These are phyloP conservation scores for Fomitiporia mediterranea DNA, from an alignment of 1,284 basidiomycete species.

Conservation along the genomic window DNA sequence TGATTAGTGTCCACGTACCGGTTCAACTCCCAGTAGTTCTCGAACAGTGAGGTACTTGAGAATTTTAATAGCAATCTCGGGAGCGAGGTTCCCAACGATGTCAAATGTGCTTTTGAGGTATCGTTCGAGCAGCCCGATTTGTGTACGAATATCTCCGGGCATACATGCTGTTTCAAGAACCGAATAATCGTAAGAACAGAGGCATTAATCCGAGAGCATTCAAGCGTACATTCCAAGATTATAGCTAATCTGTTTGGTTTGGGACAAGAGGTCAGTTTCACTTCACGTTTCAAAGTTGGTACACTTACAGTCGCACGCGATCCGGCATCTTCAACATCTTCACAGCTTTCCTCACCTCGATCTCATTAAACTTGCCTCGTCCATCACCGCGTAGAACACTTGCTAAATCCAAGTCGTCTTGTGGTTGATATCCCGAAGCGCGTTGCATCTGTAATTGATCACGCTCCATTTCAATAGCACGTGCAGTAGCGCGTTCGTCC, in stretches of 20 bases:
- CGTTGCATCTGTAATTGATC: slow-evolving; percentile 35
- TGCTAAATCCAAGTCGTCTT: slow-evolving; percentile 37
- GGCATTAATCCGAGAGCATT: slow-evolving; percentile 1
- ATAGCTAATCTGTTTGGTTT: slow-evolving; percentile 34
- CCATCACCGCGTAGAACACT: slow-evolving; percentile 48
- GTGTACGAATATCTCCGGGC: slow-evolving; percentile 73
- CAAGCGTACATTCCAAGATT: slow-evolving; percentile 45
- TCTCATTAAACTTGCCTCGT: slow-evolving; percentile 58
- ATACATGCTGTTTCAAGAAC: slow-evolving; percentile 46
- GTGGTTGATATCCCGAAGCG: slow-evolving; percentile 14
- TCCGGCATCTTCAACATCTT: slow-evolving; percentile 59
- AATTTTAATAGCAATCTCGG: slow-evolving; percentile 61
- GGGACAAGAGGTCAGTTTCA: not conserved
- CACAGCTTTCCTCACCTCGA: slow-evolving; percentile 59
- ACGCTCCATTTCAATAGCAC: slow-evolving; percentile 59
- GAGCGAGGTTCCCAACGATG: slow-evolving; percentile 69
- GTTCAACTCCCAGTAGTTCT: slow-evolving; percentile 58
- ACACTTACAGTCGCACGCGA: slow-evolving; percentile 65
- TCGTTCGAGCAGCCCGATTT: slow-evolving; percentile 76
- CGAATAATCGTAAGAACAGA: slow-evolving; percentile 8
- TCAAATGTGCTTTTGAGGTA: slow-evolving; percentile 80
- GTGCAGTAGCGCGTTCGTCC: slow-evolving; percentile 43
- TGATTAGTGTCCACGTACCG: slow-evolving; percentile 32
- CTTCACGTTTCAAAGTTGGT: slow-evolving; percentile 2
- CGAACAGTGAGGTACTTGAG: slow-evolving; percentile 60